Conservation (phyloP, 805 yeast species). For the Ogataea dorogensis region DNA sequence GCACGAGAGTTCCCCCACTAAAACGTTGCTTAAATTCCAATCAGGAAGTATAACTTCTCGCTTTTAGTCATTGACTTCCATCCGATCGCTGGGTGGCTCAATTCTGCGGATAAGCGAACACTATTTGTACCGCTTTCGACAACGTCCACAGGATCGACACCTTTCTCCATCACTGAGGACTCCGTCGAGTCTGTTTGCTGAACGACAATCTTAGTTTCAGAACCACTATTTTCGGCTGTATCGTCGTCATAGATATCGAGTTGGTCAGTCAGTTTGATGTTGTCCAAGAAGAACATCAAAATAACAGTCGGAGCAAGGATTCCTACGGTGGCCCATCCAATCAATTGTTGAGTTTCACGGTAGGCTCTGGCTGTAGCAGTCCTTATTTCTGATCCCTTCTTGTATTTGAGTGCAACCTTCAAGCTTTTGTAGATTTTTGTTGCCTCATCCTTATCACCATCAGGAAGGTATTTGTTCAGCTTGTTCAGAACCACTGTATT, state of each 20-base stretch:
- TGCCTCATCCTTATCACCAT: background rate
- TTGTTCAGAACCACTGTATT: slow-evolving; percentile 4
- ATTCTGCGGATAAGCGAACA: too few species aligned
- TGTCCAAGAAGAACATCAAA: slow-evolving; percentile 3
- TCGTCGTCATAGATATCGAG: slow-evolving; percentile 2
- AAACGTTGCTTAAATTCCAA: too few species aligned
- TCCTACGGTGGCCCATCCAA: slow-evolving; percentile 8
- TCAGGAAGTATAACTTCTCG: too few species aligned
- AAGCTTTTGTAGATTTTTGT: slow-evolving; percentile 5
- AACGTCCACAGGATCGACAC: too few species aligned
- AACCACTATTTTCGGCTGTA: too few species aligned
- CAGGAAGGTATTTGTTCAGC: slow-evolving; percentile 4
- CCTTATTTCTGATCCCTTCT: slow-evolving; percentile 4
- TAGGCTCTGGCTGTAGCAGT: slow-evolving; percentile 3
- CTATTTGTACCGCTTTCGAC: too few species aligned
- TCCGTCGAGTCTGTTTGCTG: too few species aligned
- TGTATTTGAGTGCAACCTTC: slow-evolving; percentile 3
- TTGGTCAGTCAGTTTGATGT: slow-evolving; percentile 1
- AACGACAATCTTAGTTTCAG: too few species aligned
- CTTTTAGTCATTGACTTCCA: too few species aligned
- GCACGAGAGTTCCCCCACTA: too few species aligned
- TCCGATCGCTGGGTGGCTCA: too few species aligned
- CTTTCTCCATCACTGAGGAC: too few species aligned
- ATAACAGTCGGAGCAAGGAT: slow-evolving; percentile 2
- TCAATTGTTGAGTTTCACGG: slow-evolving; percentile 5